These are phyloP conservation scores for Cynanchum wilfordii DNA, from an alignment of 257 asterid genomes.

Conservation along the genomic window DNA sequence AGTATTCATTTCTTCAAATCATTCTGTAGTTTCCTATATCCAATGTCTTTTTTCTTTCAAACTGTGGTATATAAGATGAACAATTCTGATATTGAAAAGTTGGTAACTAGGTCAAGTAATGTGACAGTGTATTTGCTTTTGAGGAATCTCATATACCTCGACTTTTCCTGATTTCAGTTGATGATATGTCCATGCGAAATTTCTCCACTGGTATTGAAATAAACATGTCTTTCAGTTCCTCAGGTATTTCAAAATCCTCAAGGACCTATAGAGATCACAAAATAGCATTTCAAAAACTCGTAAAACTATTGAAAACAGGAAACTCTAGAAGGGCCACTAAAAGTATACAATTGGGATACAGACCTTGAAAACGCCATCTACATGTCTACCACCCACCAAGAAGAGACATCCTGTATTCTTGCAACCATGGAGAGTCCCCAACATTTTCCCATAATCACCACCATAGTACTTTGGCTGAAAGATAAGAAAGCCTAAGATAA, in stretches of 20 bases:
- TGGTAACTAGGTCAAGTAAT: not conserved
- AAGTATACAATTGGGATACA: conserved; percentile 6
- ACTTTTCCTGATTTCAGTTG: conserved; percentile 66
- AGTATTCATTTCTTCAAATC: not conserved
- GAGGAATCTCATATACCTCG: conserved; percentile 25
- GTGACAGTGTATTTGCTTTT: not conserved
- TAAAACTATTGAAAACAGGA: not conserved
- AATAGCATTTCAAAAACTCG: conserved; percentile 7
- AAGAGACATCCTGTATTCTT: conserved; percentile 83
- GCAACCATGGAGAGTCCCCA: conserved; percentile 67
- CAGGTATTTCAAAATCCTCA: conserved; percentile 70
- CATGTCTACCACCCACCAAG: conserved; percentile 74
- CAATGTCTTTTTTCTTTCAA: not conserved
- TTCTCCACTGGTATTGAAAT: conserved; percentile 65
- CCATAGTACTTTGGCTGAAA: conserved; percentile 84
- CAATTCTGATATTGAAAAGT: not conserved
- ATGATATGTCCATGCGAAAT: conserved; percentile 80
- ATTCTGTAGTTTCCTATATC: no score
- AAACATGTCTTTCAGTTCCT: conserved; percentile 67
- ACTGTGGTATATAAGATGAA: not conserved
- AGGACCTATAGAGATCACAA: conserved; percentile 51
- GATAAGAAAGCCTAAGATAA: conserved; percentile 12
- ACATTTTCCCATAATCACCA: conserved; percentile 60
- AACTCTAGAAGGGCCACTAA: not conserved
- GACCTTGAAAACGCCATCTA: conserved; percentile 78